Evolutionary conservation across 2,329 filamentous ascomycete species (phyloP).

Genomic region (Xylaria sp.): DNA sequence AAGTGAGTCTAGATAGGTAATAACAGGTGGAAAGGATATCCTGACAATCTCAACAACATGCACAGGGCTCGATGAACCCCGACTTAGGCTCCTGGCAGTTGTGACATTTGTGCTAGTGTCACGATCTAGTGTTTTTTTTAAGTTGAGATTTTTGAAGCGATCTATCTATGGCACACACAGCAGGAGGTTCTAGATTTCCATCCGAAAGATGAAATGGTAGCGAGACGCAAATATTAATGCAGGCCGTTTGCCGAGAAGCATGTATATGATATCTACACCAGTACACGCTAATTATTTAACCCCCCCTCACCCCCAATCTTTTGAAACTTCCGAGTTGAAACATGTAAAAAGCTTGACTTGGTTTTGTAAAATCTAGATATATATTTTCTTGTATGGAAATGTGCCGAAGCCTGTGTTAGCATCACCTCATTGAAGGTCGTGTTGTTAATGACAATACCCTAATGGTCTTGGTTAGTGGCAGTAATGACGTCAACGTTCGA

Average conservation of each 20-base stretch:
- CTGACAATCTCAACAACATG: not conserved
- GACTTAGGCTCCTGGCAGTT: not conserved
- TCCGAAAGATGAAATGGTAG: not conserved
- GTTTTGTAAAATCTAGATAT: not conserved
- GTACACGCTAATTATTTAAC: too few relatives aligned
- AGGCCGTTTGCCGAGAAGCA: not conserved
- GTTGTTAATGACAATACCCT: not conserved
- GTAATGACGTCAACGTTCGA: slow-evolving; percentile 31
- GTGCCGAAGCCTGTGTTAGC: not conserved
- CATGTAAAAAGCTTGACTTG: not conserved
- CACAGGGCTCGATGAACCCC: not conserved
- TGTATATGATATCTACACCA: not conserved
- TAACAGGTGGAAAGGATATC: not conserved
- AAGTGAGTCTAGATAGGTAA: not conserved
- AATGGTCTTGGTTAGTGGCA: not conserved
- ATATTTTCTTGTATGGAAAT: not conserved
- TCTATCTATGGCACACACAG: not conserved
- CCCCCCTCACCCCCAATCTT: not conserved
- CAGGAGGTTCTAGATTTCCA: slow-evolving; percentile 3
- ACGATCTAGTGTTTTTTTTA: not conserved
- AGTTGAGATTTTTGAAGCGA: not conserved
- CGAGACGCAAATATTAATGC: slow-evolving; percentile 5
- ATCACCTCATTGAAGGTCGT: not conserved
- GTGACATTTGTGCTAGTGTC: not conserved
- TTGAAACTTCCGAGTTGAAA: not conserved